Conservation (phyloP, 192 early-diverging fungal species). For the Kappamyces sp. region DNA sequence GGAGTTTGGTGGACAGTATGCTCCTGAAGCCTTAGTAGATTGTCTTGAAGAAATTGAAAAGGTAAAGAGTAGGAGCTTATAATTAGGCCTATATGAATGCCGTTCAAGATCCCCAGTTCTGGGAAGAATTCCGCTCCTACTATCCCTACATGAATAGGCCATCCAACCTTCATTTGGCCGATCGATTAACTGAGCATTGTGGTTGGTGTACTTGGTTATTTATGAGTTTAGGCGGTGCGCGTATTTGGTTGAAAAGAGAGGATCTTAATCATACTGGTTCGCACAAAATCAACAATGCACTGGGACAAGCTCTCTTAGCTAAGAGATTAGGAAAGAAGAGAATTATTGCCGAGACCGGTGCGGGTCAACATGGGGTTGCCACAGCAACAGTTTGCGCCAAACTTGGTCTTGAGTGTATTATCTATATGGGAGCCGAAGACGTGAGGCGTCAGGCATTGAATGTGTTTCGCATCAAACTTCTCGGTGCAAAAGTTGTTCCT, state of each 20-base stretch:
- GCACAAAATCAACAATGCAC: conserved; percentile 98
- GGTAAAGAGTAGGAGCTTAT: conserved; percentile 9
- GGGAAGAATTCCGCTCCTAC: conserved; percentile 82
- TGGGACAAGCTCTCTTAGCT: conserved; percentile 91
- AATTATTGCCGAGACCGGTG: conserved; percentile 98
- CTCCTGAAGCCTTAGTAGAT: conserved; percentile 94
- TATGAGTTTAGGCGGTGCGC: conserved; percentile 64
- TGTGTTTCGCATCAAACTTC: conserved; percentile 89
- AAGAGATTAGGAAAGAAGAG: conserved; percentile 91
- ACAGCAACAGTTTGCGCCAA: conserved; percentile 98
- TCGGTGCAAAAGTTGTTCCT: conserved; percentile 89
- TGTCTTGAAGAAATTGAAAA: conserved; percentile 86
- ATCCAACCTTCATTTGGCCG: conserved; percentile 81
- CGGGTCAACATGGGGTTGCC: conserved; percentile 97
- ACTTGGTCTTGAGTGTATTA: conserved; percentile 90
- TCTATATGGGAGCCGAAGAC: conserved; percentile 99
- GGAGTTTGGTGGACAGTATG: conserved; percentile 94
- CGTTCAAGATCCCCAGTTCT: conserved; percentile 84
- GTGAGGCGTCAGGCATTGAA: conserved; percentile 88
- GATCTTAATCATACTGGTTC: conserved; percentile 98
- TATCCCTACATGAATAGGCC: conserved; percentile 92
- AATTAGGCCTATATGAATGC: conserved; percentile 66
- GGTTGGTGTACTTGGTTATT: conserved; percentile 17
- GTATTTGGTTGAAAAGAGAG: conserved; percentile 97
- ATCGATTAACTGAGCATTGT: conserved; percentile 69